Conservation (phyloP, 2,329 filamentous ascomycete species). For the Epichloe typhina region DNA sequence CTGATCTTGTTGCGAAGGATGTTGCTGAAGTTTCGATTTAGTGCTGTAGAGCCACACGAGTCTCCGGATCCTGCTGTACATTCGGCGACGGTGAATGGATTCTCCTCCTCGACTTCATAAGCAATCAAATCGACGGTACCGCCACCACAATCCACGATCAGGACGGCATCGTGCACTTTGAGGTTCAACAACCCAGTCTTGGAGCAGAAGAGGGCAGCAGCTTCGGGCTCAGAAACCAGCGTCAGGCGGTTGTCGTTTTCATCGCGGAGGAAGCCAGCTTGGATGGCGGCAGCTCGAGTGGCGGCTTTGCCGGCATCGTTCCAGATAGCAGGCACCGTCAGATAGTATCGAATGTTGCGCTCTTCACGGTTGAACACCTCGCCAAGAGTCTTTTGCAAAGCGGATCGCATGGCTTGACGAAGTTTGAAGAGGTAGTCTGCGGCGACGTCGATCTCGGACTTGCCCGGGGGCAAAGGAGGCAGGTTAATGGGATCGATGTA, state of each 20-base stretch:
- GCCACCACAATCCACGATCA: constrained; percentile 97
- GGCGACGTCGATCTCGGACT: constrained; percentile 98
- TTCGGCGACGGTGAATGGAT: constrained; percentile 91
- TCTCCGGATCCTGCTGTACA: constrained; percentile 96
- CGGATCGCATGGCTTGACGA: constrained; percentile 89
- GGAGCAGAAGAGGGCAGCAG: constrained; percentile 92
- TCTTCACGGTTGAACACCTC: constrained; percentile 98
- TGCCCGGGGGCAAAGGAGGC: constrained; percentile 93
- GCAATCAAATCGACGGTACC: constrained; percentile 98
- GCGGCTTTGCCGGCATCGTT: constrained; percentile 97
- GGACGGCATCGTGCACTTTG: constrained; percentile 95
- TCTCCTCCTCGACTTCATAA: constrained; percentile 96
- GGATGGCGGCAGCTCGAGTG: constrained; percentile 87
- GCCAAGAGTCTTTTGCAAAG: constrained; percentile 88
- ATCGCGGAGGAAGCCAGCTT: constrained; percentile 90
- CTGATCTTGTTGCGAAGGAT: constrained; percentile 94
- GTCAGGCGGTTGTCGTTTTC: constrained; percentile 96
- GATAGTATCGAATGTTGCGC: constrained; percentile 92
- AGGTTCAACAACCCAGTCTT: constrained; percentile 93
- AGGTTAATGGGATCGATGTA: constrained; percentile 99
- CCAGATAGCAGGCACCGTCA: constrained; percentile 99
- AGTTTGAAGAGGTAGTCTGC: constrained; percentile 98
- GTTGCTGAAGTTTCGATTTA: constrained; percentile 97
- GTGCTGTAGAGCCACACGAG: constrained; percentile 92
- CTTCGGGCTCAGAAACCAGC: constrained; percentile 90